phyloP scores from a whole-genome alignment of 1,284 basidiomycete genomes.

The Leccinum pachyderme region DNA sequence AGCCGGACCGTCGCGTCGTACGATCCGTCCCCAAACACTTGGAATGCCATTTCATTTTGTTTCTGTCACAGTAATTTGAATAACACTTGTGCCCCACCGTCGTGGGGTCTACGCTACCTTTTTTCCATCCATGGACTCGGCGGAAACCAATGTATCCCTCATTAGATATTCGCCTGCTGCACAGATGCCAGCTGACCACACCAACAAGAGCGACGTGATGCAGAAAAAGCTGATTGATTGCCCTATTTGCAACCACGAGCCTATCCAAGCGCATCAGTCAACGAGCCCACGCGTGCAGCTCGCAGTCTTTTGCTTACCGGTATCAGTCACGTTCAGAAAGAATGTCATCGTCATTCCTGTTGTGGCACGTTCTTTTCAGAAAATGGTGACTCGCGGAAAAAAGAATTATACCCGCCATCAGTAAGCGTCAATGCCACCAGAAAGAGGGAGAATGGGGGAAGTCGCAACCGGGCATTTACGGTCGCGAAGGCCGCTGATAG shows the following conservation, averaged over 20 bases:
- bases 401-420: slow-evolving; percentile 50
- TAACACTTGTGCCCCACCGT: slow-evolving; percentile 7
- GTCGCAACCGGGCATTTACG: slow-evolving; percentile 60
- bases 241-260: slow-evolving; percentile 89
- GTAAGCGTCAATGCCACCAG: slow-evolving; percentile 72
- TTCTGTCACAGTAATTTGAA: not conserved
- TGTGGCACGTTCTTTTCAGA: slow-evolving; percentile 5
- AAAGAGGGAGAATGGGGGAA: slow-evolving; percentile 78
- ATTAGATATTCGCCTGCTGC: slow-evolving; percentile 68
- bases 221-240: slow-evolving; percentile 88
- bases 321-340: slow-evolving; percentile 82
- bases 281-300: not conserved
- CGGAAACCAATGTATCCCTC: slow-evolving; percentile 32
- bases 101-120: slow-evolving; percentile 29
- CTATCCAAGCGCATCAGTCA: slow-evolving; percentile 32
- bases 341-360: slow-evolving; percentile 79
- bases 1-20: not conserved
- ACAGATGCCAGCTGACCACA: slow-evolving; percentile 78
- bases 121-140: slow-evolving; percentile 14
- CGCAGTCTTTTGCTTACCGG: slow-evolving; percentile 42
- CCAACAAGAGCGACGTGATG: slow-evolving; percentile 75
- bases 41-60: not conserved
- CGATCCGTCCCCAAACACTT: not conserved
- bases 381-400: not conserved
- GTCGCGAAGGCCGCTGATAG: slow-evolving; percentile 67